Conservation (phyloP, 1,284 basidiomycete genomes). For the Tilletia walkeri region DNA sequence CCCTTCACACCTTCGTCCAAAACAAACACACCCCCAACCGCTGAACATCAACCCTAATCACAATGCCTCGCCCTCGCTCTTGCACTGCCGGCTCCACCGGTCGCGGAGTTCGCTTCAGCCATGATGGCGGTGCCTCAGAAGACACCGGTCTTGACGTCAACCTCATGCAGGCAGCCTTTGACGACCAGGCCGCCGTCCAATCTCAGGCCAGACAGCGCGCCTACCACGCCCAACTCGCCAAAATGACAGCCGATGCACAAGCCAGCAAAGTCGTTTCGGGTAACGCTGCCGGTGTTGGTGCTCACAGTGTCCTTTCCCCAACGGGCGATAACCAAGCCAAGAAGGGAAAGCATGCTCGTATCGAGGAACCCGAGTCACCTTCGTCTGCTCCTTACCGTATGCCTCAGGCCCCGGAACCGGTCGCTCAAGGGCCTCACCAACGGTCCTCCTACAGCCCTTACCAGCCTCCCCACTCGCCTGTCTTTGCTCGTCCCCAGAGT, state of each 20-base stretch:
- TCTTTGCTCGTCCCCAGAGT: neutral
- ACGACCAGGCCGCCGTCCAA: slow-evolving; percentile 18
- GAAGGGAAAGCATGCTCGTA: slow-evolving; percentile 8
- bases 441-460: neutral
- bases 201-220: slow-evolving; percentile 11
- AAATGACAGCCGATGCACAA: slow-evolving; percentile 1
- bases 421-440: neutral
- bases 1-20: no score
- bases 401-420: slow-evolving; percentile 3
- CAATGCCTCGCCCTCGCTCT: slow-evolving; percentile 19
- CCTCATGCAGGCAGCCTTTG: slow-evolving; percentile 23
- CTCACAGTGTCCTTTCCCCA: neutral
- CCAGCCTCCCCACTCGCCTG: slow-evolving; percentile 10
- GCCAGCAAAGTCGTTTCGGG: neutral
- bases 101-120: slow-evolving; percentile 20
- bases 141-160: slow-evolving; percentile 21
- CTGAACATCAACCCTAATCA: neutral
- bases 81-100: slow-evolving; percentile 16
- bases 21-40: neutral
- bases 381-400: neutral
- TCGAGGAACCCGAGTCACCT: slow-evolving; percentile 6
- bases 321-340: neutral
- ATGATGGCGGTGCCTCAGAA: neutral
- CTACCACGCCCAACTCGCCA: neutral
- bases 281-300: neutral